phyloP scores from a whole-genome alignment of 805 yeast genomes.

The Candida chauliodis region DNA sequence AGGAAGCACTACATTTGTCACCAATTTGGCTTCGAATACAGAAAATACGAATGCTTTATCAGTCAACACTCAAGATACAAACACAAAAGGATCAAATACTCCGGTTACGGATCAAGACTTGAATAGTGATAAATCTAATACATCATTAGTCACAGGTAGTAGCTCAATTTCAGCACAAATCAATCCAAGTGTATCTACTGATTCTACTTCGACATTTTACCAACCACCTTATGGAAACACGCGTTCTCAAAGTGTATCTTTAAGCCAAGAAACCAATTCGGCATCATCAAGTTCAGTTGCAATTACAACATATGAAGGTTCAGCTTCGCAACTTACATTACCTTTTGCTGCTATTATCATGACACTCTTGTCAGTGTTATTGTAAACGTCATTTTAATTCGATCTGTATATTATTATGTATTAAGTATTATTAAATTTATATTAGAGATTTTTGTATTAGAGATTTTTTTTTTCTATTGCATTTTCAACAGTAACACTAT shows the following conservation, averaged over 20 bases:
- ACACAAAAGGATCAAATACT: neutral
- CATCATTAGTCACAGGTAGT: no score
- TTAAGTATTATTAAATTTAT: neutral
- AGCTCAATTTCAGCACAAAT: no score
- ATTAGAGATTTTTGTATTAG: neutral
- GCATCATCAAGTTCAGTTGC: neutral
- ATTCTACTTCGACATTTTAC: no score
- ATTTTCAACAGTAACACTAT: no score
- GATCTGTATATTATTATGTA: neutral
- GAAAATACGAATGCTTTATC: no score
- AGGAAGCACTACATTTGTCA: no score
- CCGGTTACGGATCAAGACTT: no score
- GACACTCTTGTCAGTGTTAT: neutral
- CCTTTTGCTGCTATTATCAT: neutral
- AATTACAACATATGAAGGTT: constrained; percentile 3
- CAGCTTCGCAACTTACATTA: neutral
- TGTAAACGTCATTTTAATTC: neutral
- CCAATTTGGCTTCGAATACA: no score
- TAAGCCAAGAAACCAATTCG: neutral
- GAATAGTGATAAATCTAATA: no score
- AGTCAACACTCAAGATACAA: neutral
- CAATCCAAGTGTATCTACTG: no score
- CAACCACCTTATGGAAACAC: no score
- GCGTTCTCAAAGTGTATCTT: neutral
- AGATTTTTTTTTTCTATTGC: constrained; percentile 1